A percentile compares a stretch with the other conserved stretches of the same genome.
Evolutionary conservation across 2,329 filamentous ascomycete genomes (phyloP).

Genomic region (Cryphonectria radicalis): DNA sequence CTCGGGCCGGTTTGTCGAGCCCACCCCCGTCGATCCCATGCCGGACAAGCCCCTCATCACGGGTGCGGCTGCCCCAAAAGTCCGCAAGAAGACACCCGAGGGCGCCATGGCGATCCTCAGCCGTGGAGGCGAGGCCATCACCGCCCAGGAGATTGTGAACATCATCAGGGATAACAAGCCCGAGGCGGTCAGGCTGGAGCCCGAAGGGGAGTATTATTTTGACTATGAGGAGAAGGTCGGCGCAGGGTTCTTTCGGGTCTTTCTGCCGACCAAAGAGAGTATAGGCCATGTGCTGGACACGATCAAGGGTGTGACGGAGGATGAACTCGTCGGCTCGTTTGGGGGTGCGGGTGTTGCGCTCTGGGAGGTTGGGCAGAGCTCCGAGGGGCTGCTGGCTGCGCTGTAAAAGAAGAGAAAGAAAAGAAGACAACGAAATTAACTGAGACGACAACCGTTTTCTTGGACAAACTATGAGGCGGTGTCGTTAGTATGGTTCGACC

Average conservation of each 20-base stretch:
- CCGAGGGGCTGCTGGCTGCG: slow-evolving; percentile 24
- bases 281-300: slow-evolving; percentile 23
- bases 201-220: slow-evolving; percentile 27
- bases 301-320: slow-evolving; percentile 25
- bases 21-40: slow-evolving; percentile 2
- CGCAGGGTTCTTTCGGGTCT: slow-evolving; percentile 18
- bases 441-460: neutral
- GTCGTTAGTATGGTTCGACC: neutral
- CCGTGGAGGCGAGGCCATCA: slow-evolving; percentile 10
- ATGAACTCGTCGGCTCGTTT: slow-evolving; percentile 18
- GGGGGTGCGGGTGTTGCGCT: slow-evolving; percentile 28
- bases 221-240: slow-evolving; percentile 23
- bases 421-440: neutral
- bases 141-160: slow-evolving; percentile 21
- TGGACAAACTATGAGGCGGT: neutral
- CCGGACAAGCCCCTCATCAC: slow-evolving; percentile 15
- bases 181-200: slow-evolving; percentile 18
- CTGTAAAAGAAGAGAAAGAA: slow-evolving; percentile 5
- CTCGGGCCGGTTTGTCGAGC: slow-evolving; percentile 21
- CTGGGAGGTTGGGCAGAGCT: slow-evolving; percentile 31
- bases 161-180: slow-evolving; percentile 21
- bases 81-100: slow-evolving; percentile 11
- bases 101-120: neutral
- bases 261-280: slow-evolving; percentile 26
- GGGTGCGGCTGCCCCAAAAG: slow-evolving; percentile 6